Base-by-base conservation (phyloP, 169 alveolate species). In the Blepharisma undulans region DNA sequence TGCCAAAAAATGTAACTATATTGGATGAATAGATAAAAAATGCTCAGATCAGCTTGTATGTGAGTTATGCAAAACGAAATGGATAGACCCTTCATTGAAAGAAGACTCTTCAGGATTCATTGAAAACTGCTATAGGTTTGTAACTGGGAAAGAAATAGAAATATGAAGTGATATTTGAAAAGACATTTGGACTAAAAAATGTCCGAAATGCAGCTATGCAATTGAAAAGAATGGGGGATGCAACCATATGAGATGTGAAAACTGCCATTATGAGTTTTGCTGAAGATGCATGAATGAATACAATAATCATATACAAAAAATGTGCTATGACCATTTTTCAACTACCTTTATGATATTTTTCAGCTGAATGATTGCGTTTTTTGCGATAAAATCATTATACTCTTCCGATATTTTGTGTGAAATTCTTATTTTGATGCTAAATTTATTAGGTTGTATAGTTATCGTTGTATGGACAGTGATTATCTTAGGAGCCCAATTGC, bases 191-290 rank as follows among this genome's bases (percentile, higher is more conserved):
- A 29, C 33, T 8, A 76, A 88, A 88, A 18, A 16, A 19, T 88
- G 92, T 27, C 92, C 92, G 18, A 33, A 4, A 8, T 88, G 92
- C 25, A 10, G 29, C 18, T 21, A 18, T 21, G 59, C 77, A 19
- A 76, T 76, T 18, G 79, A 88, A 27, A 88, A 76, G 76, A 71
- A 71, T 48, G 85, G 85, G 77, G 92, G 92, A 10, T 88, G 92
- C 34, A 72, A 72, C 33, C 87, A 88, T 88, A 88, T 88, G 87
- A 72, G 12, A 12, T 88, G 92, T 87, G 34, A 29, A 3, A 72
- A 88, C 30, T 88, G 92, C 59, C 10, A n/a, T 32, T 25, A 21
- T 76, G 78, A 76, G 22, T 88, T 33, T 22, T 88, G 92, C 59
- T 88, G 92, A 88, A 19, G 16, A 10, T 88, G 92, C 76, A 8